Conservation (phyloP, 2,329 filamentous ascomycete species). For the Cladosporium sp. region DNA sequence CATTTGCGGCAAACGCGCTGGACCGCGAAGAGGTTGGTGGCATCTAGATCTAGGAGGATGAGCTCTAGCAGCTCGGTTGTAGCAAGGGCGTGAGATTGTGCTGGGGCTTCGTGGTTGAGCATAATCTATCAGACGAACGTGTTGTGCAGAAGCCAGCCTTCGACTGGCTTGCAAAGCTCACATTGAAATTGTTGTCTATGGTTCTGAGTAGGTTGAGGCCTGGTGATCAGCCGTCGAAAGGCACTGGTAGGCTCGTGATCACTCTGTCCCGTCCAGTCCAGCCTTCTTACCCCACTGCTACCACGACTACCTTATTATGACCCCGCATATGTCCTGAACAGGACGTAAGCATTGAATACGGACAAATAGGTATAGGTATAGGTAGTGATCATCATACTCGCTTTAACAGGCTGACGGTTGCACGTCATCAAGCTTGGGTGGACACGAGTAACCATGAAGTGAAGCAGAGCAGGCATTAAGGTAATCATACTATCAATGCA, state of each 20-base stretch:
- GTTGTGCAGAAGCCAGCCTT: background rate
- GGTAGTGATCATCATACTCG: no score
- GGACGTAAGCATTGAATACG: background rate
- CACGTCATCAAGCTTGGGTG: no score
- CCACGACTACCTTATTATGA: background rate
- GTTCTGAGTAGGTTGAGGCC: background rate
- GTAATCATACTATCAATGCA: no score
- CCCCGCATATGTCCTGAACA: background rate
- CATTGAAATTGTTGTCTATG: background rate
- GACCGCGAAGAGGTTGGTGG: background rate
- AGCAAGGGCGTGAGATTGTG: background rate
- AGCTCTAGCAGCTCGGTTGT: constrained; percentile 6
- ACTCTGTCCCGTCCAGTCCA: background rate
- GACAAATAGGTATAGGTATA: no score
- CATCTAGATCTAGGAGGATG: background rate
- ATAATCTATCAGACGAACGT: background rate
- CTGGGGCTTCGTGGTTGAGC: background rate
- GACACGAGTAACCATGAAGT: no score
- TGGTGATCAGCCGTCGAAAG: background rate
- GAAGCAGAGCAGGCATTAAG: no score
- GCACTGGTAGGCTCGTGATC: background rate
- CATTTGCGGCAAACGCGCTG: background rate
- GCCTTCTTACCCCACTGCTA: background rate
- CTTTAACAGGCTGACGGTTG: no score
- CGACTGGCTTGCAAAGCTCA: background rate